A percentile compares a stretch with the other conserved stretches of the same genome.
phyloP scores from a whole-genome alignment of 2,329 filamentous ascomycete genomes.

The Scleromitrula shiraiana region DNA sequence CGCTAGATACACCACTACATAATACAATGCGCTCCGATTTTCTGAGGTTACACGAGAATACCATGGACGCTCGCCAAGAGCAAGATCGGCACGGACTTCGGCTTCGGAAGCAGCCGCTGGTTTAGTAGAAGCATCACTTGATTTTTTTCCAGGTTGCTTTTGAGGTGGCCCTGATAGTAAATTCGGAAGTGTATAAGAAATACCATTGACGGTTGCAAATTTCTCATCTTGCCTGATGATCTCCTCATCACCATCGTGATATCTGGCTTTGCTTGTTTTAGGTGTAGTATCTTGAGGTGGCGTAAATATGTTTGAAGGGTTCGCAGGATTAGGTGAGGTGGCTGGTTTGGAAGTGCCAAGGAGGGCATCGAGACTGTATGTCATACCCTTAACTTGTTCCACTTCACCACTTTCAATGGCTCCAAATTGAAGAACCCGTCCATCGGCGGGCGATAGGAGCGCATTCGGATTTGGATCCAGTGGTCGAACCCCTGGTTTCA shows the following conservation, averaged over 20 bases:
- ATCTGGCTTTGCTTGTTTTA: constrained; percentile 22
- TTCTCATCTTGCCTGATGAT: constrained; percentile 77
- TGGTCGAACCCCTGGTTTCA: constrained; percentile 82
- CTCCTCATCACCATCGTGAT: constrained; percentile 42
- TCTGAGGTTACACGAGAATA: constrained; percentile 56
- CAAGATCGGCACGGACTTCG: constrained; percentile 77
- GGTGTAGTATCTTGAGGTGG: constrained; percentile 15
- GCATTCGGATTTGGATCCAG: constrained; percentile 75
- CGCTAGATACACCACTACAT: constrained; percentile 90
- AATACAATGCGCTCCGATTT: constrained; percentile 71
- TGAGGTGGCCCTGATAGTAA: constrained; percentile 66
- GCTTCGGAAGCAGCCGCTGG: constrained; percentile 66
- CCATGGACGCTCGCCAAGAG: constrained; percentile 62
- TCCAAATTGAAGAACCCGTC: constrained; percentile 84
- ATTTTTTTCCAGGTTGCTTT: constrained; percentile 32
- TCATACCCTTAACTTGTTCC: constrained; percentile 98
- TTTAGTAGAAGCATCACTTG: constrained; percentile 65
- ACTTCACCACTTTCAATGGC: constrained; percentile 89
- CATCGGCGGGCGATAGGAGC: constrained; percentile 82
- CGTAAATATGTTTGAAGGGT: constrained; percentile 42
- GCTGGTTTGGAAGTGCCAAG: constrained; percentile 59
- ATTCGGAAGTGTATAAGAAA: constrained; percentile 85
- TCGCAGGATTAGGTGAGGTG: constrained; percentile 25
- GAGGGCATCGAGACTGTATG: constrained; percentile 89
- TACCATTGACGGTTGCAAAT: constrained; percentile 89